Percentiles rank a stretch among this genome's conserved stretches.
Conservation (phyloP, 2,329 filamentous ascomycete species). For the Penicillium sp. region DNA sequence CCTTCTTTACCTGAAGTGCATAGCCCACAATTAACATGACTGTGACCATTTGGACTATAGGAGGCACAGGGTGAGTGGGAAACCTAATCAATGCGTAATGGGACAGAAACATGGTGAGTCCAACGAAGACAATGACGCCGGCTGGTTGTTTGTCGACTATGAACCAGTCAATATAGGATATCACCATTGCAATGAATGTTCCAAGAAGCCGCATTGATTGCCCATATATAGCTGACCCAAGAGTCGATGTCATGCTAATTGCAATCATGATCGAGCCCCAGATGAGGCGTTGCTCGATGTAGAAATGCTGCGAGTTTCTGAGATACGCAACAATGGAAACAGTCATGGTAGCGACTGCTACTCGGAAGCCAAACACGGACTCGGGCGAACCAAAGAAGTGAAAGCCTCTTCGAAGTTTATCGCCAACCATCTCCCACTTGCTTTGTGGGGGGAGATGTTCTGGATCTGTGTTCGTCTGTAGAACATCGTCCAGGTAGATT, state of each 20-base stretch:
- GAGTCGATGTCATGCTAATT: not conserved
- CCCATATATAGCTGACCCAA: not conserved
- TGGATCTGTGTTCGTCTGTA: not conserved
- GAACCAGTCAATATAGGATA: not conserved
- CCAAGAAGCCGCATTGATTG: not conserved
- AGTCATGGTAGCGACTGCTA: not conserved
- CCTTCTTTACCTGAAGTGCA: not conserved
- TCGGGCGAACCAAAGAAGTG: not conserved
- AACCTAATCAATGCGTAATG: not conserved
- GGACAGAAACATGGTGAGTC: not conserved
- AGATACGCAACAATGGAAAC: not conserved
- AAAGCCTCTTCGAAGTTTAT: not conserved
- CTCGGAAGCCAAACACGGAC: not conserved
- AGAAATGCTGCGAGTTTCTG: not conserved
- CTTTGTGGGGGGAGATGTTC: not conserved
- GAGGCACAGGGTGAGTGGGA: not conserved
- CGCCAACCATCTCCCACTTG: not conserved
- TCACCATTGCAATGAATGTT: not conserved
- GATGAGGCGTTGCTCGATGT: not conserved
- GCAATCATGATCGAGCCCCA: not conserved
- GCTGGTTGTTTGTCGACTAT: not conserved
- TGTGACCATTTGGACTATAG: not conserved
- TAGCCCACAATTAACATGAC: not conserved
- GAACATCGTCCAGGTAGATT: not conserved
- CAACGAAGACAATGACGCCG: not conserved